Conservation (phyloP, 352 stramenopile species). For the Phytopythium chamaehyphon region DNA sequence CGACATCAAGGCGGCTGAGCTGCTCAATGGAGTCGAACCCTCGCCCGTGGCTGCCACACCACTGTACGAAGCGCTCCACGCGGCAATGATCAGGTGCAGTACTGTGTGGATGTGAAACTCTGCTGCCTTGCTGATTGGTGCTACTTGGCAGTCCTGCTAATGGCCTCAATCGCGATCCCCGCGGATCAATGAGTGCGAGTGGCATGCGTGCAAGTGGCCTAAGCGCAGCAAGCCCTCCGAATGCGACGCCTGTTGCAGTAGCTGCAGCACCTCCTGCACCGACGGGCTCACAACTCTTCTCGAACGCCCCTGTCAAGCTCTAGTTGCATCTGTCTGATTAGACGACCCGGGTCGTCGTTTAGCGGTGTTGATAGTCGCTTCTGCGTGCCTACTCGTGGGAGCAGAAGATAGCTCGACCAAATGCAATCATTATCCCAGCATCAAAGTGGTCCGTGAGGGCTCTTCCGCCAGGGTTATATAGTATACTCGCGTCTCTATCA, state of each 20-base stretch:
- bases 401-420: too few species aligned
- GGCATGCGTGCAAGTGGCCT: slow-evolving; percentile 1
- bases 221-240: slow-evolving; percentile 3
- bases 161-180: slow-evolving; percentile 41
- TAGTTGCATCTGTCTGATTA: slow-evolving; percentile 8
- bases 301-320: slow-evolving; percentile 41
- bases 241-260: slow-evolving; percentile 4
- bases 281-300: slow-evolving; percentile 18
- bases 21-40: slow-evolving; percentile 72
- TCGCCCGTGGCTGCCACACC: slow-evolving; percentile 77
- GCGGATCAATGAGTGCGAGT: slow-evolving; percentile 11
- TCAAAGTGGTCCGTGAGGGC: too few species aligned
- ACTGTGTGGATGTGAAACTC: too few species aligned
- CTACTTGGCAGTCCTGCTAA: slow-evolving; percentile 46
- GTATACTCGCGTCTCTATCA: slow-evolving; percentile 9
- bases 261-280: slow-evolving; percentile 13
- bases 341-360: background rate
- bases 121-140: background rate
- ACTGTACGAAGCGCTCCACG: slow-evolving; percentile 81
- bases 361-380: too few species aligned
- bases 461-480: too few species aligned
- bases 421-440: background rate
- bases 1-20: slow-evolving; percentile 52
- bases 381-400: too few species aligned
- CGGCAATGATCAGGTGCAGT: slow-evolving; percentile 58